Evolutionary conservation across 2,329 filamentous ascomycete genomes (phyloP), one percentile per base, ranked within the genome.

Genomic region (Aureobasidium uvarum): DNA sequence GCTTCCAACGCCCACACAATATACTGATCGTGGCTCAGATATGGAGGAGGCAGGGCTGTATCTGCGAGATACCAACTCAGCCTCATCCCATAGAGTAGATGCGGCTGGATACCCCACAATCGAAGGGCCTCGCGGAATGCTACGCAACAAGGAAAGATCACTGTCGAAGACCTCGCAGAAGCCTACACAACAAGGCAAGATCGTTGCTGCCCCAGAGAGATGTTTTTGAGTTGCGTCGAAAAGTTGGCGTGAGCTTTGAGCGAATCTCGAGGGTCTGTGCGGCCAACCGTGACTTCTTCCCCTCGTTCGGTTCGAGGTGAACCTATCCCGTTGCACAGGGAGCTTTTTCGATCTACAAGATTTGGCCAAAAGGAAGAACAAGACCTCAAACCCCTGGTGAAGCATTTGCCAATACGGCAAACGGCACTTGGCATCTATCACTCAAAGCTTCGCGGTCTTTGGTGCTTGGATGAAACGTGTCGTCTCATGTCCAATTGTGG

Each of bases 391-490:
- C 31, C 13, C 18, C 28, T 25, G 43, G 50, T 38, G 20, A 52
- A 52, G 50, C 50, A 52, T 18, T 52, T 38, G 45, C 45, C 45
- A 48, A 20, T 20, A 48, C 45, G 50, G 50, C 50, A 36, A 18
- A 18, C 28, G 31, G 28, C 50, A 31, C 28, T 33, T 20, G 13
- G 28, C 28, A 28, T 18, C 16, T 52, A 13, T 11, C 13, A 6
- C n/a, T 20, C 25, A 18, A 36, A 38, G 28, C 31, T 52, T 52
- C 16, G 50, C 25, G 23, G 50, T 52, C 31, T 31, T 52, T 36
- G 50, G 50, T 52, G 31, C 50, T 52, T 36, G 50, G n/a, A 20
- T 8, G 43, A 23, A 46, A 25, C 43, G n/a, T 46, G 43, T 43
- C 43, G n/a, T 46, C 20, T 43, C 18, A 20, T 46, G 50, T 52